These are phyloP conservation scores for Cochlearia excelsa DNA, from an alignment of 345 rosid species.

Conservation along the genomic window DNA sequence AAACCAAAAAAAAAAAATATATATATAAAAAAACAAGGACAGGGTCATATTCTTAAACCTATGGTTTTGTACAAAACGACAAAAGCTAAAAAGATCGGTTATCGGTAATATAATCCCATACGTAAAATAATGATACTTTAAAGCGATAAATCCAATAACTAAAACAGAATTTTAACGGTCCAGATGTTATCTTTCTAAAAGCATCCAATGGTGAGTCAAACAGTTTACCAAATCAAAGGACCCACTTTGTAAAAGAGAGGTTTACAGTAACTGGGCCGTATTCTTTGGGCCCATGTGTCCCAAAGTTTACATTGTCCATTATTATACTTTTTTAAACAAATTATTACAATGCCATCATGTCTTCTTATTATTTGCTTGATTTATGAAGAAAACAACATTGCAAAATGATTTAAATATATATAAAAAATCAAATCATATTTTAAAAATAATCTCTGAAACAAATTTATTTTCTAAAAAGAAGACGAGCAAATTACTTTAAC, in stretches of 20 bases:
- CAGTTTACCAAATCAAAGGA: conserved; percentile 13
- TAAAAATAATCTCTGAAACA: neutral
- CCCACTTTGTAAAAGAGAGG: conserved; percentile 11
- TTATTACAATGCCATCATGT: conserved; percentile 3
- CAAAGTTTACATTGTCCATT: neutral
- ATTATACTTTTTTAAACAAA: neutral
- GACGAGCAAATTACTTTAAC: neutral
- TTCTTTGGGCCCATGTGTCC: conserved; percentile 26
- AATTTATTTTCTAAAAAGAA: neutral
- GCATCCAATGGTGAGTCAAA: conserved; percentile 28
- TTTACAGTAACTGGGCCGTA: conserved; percentile 33
- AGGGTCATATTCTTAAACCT: conserved; percentile 18
- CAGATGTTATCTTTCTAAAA: conserved; percentile 17
- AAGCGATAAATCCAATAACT: conserved; percentile 17
- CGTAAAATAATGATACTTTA: conserved; percentile 32
- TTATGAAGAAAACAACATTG: too few relatives aligned
- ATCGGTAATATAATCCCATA: conserved; percentile 24
- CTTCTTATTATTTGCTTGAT: neutral
- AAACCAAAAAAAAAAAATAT: neutral
- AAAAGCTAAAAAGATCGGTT: conserved; percentile 30
- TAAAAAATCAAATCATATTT: too few relatives aligned
- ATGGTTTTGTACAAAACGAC: conserved; percentile 16
- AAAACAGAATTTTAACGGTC: conserved; percentile 25
- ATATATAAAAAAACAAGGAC: neutral
- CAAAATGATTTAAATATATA: too few relatives aligned